A percentile compares a stretch with the other conserved stretches of the same genome.
Evolutionary conservation across 2,329 filamentous ascomycete genomes (phyloP).

Genomic region (Calonectria pseudoturangicola): DNA sequence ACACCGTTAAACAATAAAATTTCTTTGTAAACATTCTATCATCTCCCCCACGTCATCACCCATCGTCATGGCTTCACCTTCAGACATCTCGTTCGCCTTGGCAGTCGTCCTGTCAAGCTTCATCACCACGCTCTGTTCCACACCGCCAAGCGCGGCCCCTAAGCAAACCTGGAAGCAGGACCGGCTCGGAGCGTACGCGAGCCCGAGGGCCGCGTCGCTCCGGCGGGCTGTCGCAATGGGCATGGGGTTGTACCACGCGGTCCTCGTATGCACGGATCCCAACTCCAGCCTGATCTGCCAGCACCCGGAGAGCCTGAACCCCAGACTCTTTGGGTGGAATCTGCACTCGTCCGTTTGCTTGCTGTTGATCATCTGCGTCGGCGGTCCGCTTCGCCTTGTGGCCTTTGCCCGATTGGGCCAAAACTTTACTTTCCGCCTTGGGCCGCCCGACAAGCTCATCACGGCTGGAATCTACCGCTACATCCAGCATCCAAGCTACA

Average conservation of each 20-base stretch:
- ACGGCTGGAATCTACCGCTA: slow-evolving; percentile 69
- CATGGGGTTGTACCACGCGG: slow-evolving; percentile 19
- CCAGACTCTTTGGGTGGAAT: slow-evolving; percentile 14
- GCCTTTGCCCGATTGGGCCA: slow-evolving; percentile 67
- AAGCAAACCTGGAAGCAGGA: slow-evolving; percentile 24
- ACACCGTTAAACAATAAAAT: not conserved
- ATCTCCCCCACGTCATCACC: not conserved
- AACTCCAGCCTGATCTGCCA: slow-evolving; percentile 8
- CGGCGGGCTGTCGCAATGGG: slow-evolving; percentile 23
- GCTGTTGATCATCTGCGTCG: slow-evolving; percentile 55
- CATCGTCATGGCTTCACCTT: not conserved
- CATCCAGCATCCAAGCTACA: slow-evolving; percentile 73
- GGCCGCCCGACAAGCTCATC: slow-evolving; percentile 65
- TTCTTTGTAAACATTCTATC: not conserved
- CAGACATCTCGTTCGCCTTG: slow-evolving; percentile 4
- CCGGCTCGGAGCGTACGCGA: slow-evolving; percentile 19
- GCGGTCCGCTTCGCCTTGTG: slow-evolving; percentile 57
- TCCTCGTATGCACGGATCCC: slow-evolving; percentile 22
- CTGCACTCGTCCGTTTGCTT: slow-evolving; percentile 5
- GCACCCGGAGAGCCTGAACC: slow-evolving; percentile 1
- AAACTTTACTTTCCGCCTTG: slow-evolving; percentile 73
- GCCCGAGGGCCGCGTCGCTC: slow-evolving; percentile 16
- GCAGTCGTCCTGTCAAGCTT: slow-evolving; percentile 25
- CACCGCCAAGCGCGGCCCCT: slow-evolving; percentile 13
- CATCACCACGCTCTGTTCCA: slow-evolving; percentile 25